Conservation (phyloP, 148 eudicot species). For the Camellia sinensis region DNA sequence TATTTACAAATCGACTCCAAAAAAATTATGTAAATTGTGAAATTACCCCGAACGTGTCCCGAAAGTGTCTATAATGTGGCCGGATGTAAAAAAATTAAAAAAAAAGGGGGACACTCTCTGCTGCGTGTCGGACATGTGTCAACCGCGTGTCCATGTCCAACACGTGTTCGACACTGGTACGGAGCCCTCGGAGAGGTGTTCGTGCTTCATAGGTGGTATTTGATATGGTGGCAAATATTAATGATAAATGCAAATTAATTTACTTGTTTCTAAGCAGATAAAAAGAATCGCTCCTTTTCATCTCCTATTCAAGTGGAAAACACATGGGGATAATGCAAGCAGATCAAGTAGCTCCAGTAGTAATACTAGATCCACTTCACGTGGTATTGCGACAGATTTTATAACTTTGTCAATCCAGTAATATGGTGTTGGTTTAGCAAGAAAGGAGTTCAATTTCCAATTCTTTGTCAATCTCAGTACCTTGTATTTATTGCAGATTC, state of each 20-base stretch:
- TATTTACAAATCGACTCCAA: no score
- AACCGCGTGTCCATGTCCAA: no score
- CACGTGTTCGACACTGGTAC: no score
- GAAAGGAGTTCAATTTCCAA: no score
- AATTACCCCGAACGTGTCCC: no score
- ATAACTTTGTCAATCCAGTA: background rate
- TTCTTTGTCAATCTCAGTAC: background rate
- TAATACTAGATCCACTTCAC: conserved; percentile 71
- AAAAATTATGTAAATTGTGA: no score
- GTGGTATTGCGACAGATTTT: conserved; percentile 38
- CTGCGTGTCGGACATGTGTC: no score
- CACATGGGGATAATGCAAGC: conserved; percentile 38
- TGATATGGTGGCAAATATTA: background rate
- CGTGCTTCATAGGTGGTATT: no score
- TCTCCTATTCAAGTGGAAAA: conserved; percentile 42
- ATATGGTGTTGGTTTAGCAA: background rate
- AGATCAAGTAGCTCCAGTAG: conserved; percentile 70
- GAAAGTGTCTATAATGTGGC: no score
- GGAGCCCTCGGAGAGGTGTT: no score
- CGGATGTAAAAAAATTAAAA: no score
- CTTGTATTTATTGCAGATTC: conserved; percentile 45
- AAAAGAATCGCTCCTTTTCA: conserved; percentile 32
- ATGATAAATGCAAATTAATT: background rate
- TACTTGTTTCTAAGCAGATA: conserved; percentile 34
- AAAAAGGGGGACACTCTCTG: no score